Evolutionary conservation across 2,329 filamentous ascomycete species (phyloP), one percentile per base, ranked within the genome.

Genomic region (Pestalotiopsis sp.): DNA sequence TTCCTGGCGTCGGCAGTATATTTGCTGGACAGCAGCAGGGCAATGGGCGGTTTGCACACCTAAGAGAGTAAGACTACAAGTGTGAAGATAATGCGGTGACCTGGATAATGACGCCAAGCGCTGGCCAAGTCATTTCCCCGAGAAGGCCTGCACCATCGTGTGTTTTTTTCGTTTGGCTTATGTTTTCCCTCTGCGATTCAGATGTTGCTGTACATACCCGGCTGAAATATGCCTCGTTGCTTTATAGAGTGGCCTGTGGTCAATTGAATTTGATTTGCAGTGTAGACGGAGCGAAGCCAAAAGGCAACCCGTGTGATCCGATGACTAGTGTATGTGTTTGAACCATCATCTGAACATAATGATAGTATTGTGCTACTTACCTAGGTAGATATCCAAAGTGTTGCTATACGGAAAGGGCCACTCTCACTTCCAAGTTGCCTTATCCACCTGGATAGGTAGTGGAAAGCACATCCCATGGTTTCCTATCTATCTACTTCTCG

Each of bases 21-120:
- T 80, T 83, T 71, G 45, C 63, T n/a, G 78, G 76, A 31, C 78
- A 79, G 70, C 75, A 80, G 71, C 70, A 80, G 20, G 77, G 77
- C 14, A 84, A 82, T 69, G 66, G 69, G 2, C 65, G 71, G 11
- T 71, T 66, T 41, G 64, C 69, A 41, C 71, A 72, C 49, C 38
- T 72, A 27, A 64, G 69, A 27, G 71, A 72, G 23, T 72, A 61
- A 62, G 39, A 27, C 20, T 52, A 9, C 6, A 52, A 5, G 20
- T 17, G 4, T 52, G 4, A 9, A n/a, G 17, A 52, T 9, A 5
- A 52, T 52, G 45, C 17, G n/a, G 14, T 31, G 45, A 52, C 5
- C 17, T 27, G 27, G 14, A 14, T 11, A 36, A 38, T 39, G 59
- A 36, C 14, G 36, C 59, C 59, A 61, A 61, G 31, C 13, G 57